A percentile compares a stretch with the other conserved stretches of the same genome.
These are phyloP conservation scores for Epichloe sp. DNA, from an alignment of 2,329 filamentous ascomycete genomes.

Conservation along the genomic window DNA sequence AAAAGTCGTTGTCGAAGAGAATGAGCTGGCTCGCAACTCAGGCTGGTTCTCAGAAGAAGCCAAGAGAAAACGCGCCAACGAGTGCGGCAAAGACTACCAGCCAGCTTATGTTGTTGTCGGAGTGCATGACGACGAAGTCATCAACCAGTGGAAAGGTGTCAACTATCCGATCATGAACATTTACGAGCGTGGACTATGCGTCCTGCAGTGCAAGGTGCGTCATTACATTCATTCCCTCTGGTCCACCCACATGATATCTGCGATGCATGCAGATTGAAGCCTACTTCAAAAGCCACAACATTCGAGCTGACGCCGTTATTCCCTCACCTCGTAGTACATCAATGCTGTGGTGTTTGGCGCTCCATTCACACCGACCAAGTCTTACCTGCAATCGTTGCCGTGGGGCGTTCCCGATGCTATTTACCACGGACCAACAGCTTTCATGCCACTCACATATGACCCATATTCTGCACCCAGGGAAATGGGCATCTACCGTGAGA, in stretches of 20 bases:
- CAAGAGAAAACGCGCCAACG: conserved; percentile 46
- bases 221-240: neutral
- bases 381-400: conserved; percentile 64
- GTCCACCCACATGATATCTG: too few species aligned
- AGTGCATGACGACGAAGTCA: conserved; percentile 86
- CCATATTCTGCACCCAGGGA: conserved; percentile 69
- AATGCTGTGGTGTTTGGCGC: conserved; percentile 81
- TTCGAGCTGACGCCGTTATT: neutral
- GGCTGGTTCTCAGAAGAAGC: conserved; percentile 65
- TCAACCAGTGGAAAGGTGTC: conserved; percentile 92
- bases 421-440: conserved; percentile 92
- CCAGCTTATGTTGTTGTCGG: conserved; percentile 85
- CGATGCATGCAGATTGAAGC: neutral
- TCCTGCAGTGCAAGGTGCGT: conserved; percentile 79
- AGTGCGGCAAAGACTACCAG: conserved; percentile 54
- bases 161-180: conserved; percentile 99
- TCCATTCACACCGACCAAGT: conserved; percentile 70
- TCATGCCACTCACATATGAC: conserved; percentile 70
- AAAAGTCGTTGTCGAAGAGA: conserved; percentile 60
- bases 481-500: conserved; percentile 73
- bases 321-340: conserved; percentile 49
- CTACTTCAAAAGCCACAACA: neutral
- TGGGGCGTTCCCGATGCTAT: conserved; percentile 64
- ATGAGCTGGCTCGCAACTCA: conserved; percentile 48
- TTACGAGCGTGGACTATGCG: conserved; percentile 88